Percentiles rank a stretch among this genome's conserved stretches.
Evolutionary conservation across 768 basidiomycete species (phyloP).

Genomic region (Podaxis carcinomalis): DNA sequence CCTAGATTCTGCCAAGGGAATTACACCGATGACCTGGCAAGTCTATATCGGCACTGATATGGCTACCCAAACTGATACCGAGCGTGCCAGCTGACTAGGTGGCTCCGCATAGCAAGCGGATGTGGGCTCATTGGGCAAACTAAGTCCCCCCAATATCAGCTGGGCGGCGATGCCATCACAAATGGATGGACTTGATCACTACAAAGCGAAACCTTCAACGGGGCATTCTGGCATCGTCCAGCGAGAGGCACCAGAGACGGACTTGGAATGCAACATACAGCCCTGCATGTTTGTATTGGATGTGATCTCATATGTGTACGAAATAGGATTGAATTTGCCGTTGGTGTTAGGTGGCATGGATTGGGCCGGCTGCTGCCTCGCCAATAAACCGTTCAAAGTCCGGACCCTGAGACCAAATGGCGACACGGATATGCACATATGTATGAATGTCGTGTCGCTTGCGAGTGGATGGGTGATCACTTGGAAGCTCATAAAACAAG

Average conservation of each 20-base stretch:
- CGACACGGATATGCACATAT: not conserved
- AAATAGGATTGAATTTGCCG: not conserved
- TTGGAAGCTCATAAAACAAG: too few relatives aligned
- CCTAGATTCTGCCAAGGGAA: too few relatives aligned
- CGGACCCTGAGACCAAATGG: not conserved
- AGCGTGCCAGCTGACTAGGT: too few relatives aligned
- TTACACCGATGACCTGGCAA: too few relatives aligned
- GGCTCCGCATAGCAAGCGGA: too few relatives aligned
- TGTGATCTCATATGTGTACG: conserved; percentile 5
- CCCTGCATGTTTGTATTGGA: conserved; percentile 5
- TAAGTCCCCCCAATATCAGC: too few relatives aligned
- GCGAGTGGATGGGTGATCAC: not conserved
- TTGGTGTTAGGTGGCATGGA: not conserved
- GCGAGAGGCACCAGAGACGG: not conserved
- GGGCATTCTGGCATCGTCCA: not conserved
- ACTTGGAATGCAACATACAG: not conserved
- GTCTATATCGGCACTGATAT: too few relatives aligned
- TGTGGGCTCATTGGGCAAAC: too few relatives aligned
- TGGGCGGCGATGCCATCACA: too few relatives aligned
- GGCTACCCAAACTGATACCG: too few relatives aligned
- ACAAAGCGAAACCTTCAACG: not conserved
- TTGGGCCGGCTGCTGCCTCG: not conserved
- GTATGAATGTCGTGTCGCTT: not conserved
- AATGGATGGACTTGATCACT: too few relatives aligned
- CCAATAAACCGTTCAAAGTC: not conserved